phyloP scores from a whole-genome alignment of 164 flowering plant species.

The Tetracentron sinense region DNA sequence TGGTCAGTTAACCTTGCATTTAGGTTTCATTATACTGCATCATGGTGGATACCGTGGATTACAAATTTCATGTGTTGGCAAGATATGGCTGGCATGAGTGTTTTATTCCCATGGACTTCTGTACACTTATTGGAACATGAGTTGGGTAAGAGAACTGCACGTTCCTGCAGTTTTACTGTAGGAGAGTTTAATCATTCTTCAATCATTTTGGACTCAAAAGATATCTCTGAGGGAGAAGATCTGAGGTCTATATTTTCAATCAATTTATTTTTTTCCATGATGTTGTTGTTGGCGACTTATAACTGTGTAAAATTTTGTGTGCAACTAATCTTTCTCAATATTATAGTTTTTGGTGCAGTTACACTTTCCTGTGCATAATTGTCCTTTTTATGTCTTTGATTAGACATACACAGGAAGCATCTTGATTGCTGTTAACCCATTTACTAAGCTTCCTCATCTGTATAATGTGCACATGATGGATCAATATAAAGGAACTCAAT shows the following conservation, averaged over 20 bases:
- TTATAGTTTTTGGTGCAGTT: too few species aligned
- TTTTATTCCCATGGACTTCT: too few species aligned
- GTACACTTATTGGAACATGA: background rate
- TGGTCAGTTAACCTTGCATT: background rate
- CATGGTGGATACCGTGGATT: background rate
- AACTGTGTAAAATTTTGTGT: too few species aligned
- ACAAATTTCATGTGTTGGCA: background rate
- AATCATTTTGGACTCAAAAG: background rate
- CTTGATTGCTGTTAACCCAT: constrained; percentile 96
- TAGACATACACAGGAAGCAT: constrained; percentile 99
- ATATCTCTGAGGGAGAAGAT: background rate
- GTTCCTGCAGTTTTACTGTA: background rate
- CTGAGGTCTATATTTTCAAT: background rate
- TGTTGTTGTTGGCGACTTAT: too few species aligned
- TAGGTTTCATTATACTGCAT: too few species aligned
- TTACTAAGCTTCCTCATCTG: constrained; percentile 95
- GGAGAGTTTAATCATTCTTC: background rate
- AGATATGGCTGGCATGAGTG: too few species aligned
- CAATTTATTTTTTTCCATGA: too few species aligned
- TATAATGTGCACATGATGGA: constrained; percentile 97
- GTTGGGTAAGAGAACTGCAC: background rate
- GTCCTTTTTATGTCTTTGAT: constrained; percentile 8
- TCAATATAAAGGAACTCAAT: constrained; percentile 87
- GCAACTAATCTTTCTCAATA: too few species aligned
- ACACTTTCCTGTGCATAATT: background rate